A percentile compares a stretch with the other conserved stretches of the same genome.
Evolutionary conservation across 2,329 filamentous ascomycete species (phyloP).

Genomic region (Alternaria ethzedia): DNA sequence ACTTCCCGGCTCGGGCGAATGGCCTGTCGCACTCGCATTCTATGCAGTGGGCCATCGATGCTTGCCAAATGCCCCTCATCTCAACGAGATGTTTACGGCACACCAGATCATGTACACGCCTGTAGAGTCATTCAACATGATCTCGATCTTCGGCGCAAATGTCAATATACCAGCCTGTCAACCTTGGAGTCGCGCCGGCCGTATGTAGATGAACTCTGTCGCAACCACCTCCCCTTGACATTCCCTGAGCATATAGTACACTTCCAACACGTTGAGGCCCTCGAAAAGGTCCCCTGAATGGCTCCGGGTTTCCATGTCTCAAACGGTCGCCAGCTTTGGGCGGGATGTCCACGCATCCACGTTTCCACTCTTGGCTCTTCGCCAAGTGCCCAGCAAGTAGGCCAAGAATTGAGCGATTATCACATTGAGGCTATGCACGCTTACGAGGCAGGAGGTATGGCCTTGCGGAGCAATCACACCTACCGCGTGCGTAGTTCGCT

Average conservation of each 20-base stretch:
- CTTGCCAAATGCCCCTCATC: not conserved
- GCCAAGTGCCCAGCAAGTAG: slow-evolving; percentile 4
- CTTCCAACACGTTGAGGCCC: not conserved
- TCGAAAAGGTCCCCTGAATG: not conserved
- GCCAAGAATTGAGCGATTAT: slow-evolving; percentile 8
- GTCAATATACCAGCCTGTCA: not conserved
- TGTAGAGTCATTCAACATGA: not conserved
- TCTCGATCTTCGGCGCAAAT: not conserved
- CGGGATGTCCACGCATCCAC: slow-evolving; percentile 4
- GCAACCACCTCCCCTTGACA: not conserved
- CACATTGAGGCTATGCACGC: slow-evolving; percentile 2
- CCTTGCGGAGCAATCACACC: not conserved
- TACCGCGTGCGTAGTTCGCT: not conserved
- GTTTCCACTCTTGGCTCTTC: slow-evolving; percentile 8
- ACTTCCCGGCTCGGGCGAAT: not conserved
- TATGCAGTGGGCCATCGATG: not conserved
- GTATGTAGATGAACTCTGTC: not conserved
- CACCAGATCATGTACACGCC: not conserved
- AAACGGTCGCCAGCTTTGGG: not conserved
- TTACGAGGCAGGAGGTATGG: not conserved
- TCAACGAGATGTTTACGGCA: not conserved
- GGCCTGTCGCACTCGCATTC: not conserved
- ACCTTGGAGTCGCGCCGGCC: not conserved
- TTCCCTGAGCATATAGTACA: not conserved
- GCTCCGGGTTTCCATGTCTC: not conserved